Evolutionary conservation across 2,329 filamentous ascomycete genomes (phyloP).

Genomic region (Nothophaeocryptopus gaeumannii): DNA sequence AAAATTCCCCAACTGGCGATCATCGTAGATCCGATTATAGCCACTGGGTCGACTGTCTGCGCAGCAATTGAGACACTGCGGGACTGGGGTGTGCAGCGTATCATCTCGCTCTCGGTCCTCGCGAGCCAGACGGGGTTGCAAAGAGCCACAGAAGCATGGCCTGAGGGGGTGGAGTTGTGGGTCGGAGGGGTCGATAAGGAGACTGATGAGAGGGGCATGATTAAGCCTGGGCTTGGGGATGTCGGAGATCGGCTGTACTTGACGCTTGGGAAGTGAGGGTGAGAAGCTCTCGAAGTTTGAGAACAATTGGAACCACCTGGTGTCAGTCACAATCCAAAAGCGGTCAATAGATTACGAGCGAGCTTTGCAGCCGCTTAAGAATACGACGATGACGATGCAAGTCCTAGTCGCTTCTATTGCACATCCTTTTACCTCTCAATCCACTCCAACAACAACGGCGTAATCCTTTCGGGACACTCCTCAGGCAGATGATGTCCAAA

Average conservation of each 20-base stretch:
- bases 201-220: slow-evolving; percentile 79
- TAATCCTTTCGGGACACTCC: slow-evolving; percentile 41
- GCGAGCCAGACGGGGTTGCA: slow-evolving; percentile 69
- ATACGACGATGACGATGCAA: no score
- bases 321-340: no score
- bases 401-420: no score
- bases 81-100: slow-evolving; percentile 85
- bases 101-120: slow-evolving; percentile 74
- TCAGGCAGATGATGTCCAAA: slow-evolving; percentile 50
- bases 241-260: slow-evolving; percentile 87
- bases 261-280: slow-evolving; percentile 73
- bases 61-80: slow-evolving; percentile 85
- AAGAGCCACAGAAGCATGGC: slow-evolving; percentile 73
- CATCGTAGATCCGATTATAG: slow-evolving; percentile 87
- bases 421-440: slow-evolving; percentile 18
- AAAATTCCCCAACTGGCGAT: slow-evolving; percentile 66
- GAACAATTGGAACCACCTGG: no score
- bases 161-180: slow-evolving; percentile 74
- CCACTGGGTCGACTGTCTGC: slow-evolving; percentile 83
- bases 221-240: slow-evolving; percentile 85
- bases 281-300: not conserved
- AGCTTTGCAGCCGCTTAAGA: no score
- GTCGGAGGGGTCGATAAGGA: slow-evolving; percentile 73
- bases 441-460: slow-evolving; percentile 29
- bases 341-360: no score